Percentiles rank a stretch among this genome's conserved stretches.
Conservation (phyloP, 1,284 basidiomycete genomes). For the Cutaneotrichosporon dermatis region DNA sequence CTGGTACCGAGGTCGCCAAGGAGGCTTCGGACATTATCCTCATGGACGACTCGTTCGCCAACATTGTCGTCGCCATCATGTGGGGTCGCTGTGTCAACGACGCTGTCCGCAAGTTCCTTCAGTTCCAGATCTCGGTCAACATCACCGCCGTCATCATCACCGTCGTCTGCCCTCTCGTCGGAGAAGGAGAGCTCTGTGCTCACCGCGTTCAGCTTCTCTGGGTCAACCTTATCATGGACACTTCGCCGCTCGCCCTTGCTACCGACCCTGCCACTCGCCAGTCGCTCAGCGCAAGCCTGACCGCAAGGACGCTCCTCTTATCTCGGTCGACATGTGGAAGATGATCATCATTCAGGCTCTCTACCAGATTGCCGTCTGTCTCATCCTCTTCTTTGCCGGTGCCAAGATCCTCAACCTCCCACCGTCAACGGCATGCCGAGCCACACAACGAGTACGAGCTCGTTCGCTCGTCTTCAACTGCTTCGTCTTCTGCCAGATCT, state of each 20-base stretch:
- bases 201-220: slow-evolving; percentile 94
- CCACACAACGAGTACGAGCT: slow-evolving; percentile 49
- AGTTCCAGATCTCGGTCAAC: slow-evolving; percentile 97
- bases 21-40: slow-evolving; percentile 98
- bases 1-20: slow-evolving; percentile 97
- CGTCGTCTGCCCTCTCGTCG: slow-evolving; percentile 83
- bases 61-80: slow-evolving; percentile 94
- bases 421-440: slow-evolving; percentile 26
- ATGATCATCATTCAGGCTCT: slow-evolving; percentile 86
- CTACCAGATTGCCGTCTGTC: slow-evolving; percentile 79
- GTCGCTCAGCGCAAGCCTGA: slow-evolving; percentile 84
- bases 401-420: slow-evolving; percentile 62
- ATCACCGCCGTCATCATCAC: slow-evolving; percentile 93
- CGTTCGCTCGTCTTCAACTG: slow-evolving; percentile 90
- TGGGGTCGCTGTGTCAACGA: slow-evolving; percentile 99
- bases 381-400: slow-evolving; percentile 87
- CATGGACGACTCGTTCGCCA: slow-evolving; percentile 96
- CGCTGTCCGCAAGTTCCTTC: slow-evolving; percentile 92
- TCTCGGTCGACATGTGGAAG: slow-evolving; percentile 89
- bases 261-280: slow-evolving; percentile 85
- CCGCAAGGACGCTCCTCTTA: slow-evolving; percentile 77
- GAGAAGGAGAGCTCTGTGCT: slow-evolving; percentile 73
- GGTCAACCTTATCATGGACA: slow-evolving; percentile 76
- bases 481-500: slow-evolving; percentile 95
- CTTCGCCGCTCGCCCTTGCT: slow-evolving; percentile 95